Percentiles rank a stretch among this genome's conserved stretches.
Evolutionary conservation across 257 asterid genomes (phyloP).

Genomic region (Mitragyna speciosa): DNA sequence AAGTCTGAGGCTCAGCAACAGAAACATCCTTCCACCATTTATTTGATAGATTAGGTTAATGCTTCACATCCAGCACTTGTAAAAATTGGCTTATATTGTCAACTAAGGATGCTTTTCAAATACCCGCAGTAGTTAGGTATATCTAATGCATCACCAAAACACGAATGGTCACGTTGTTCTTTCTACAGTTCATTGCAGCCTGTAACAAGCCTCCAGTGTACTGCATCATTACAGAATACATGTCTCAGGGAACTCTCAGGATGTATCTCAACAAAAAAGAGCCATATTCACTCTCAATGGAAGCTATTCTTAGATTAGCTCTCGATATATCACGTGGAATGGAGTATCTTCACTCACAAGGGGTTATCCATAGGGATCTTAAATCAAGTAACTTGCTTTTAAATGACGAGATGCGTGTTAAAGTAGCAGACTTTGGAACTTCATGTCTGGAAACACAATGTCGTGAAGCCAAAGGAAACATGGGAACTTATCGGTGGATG

Average conservation of each 20-base stretch:
- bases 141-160: neutral
- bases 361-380: constrained; percentile 44
- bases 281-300: constrained; percentile 42
- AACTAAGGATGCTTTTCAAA: neutral
- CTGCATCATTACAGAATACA: constrained; percentile 47
- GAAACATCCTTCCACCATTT: neutral
- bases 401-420: constrained; percentile 36
- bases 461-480: constrained; percentile 35
- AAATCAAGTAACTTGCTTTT: constrained; percentile 34
- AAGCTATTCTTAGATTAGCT: constrained; percentile 43
- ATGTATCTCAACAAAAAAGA: constrained; percentile 49
- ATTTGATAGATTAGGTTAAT: neutral
- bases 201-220: constrained; percentile 47
- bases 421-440: constrained; percentile 41
- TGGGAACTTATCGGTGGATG: constrained; percentile 53
- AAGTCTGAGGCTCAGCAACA: neutral
- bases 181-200: constrained; percentile 38
- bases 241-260: constrained; percentile 48
- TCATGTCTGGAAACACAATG: constrained; percentile 40
- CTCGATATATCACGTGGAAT: constrained; percentile 46
- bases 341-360: constrained; percentile 45
- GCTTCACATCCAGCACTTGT: neutral
- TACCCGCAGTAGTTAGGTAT: neutral
- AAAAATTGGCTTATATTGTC: neutral
- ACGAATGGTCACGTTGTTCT: neutral